phyloP scores from a whole-genome alignment of 441 rosid genomes.

The Bocquillonia castaneifolia region DNA sequence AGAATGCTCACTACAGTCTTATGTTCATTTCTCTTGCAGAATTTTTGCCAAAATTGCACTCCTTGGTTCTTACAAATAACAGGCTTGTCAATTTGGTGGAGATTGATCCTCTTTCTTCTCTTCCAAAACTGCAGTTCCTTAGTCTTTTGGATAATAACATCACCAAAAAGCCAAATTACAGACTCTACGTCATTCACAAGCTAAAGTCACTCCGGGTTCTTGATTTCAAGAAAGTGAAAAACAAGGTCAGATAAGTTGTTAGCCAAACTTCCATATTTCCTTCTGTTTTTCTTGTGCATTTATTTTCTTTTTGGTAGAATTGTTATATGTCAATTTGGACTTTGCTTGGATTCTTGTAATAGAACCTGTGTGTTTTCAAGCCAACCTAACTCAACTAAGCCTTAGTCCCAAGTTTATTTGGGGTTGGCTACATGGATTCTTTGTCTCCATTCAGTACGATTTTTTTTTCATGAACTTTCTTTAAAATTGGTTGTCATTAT shows the following conservation, averaged over 20 bases:
- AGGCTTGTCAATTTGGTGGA: constrained; percentile 95
- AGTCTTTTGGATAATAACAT: constrained; percentile 84
- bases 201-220: constrained; percentile 80
- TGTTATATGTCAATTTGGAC: too few relatives aligned
- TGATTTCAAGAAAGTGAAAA: constrained; percentile 87
- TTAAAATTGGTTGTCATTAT: constrained; percentile 4
- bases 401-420: too few relatives aligned
- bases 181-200: constrained; percentile 85
- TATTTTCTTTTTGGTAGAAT: neutral
- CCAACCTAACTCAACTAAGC: too few relatives aligned
- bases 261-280: constrained; percentile 4
- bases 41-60: constrained; percentile 80
- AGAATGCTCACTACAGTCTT: neutral
- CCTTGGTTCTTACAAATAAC: constrained; percentile 84
- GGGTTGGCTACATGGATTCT: too few relatives aligned
- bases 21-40: constrained; percentile 42
- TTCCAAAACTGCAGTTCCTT: constrained; percentile 81
- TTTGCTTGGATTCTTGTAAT: neutral
- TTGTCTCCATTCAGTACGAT: too few relatives aligned
- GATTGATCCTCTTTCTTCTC: constrained; percentile 88
- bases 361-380: too few relatives aligned
- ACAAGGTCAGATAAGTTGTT: constrained; percentile 53
- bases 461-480: too few relatives aligned
- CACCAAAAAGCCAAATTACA: constrained; percentile 82
- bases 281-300: neutral